Conservation (phyloP, 1,284 basidiomycete species). For the Marasmius sp. region DNA sequence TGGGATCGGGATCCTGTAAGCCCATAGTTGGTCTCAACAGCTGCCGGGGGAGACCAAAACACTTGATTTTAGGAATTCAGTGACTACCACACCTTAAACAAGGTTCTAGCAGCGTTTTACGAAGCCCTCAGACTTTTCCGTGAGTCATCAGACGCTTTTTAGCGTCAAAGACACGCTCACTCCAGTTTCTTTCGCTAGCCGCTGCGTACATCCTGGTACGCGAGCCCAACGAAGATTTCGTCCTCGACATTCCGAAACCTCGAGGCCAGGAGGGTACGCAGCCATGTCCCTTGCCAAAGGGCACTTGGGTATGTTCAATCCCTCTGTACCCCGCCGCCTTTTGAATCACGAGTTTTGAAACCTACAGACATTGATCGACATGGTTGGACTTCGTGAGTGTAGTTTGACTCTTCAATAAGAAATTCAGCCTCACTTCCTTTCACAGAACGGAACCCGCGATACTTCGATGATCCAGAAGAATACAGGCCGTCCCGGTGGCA, state of each 20-base stretch:
- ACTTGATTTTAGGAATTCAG: conserved; percentile 11
- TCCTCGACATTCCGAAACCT: conserved; percentile 14
- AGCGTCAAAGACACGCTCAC: neutral
- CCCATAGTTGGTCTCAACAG: neutral
- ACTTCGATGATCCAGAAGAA: conserved; percentile 26
- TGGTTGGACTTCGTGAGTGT: conserved; percentile 19
- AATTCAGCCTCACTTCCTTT: neutral
- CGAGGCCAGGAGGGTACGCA: conserved; percentile 11
- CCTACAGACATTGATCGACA: conserved; percentile 11
- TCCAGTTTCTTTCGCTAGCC: conserved; percentile 9
- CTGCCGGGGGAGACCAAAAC: neutral
- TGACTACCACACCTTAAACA: conserved; percentile 12
- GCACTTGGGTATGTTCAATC: neutral
- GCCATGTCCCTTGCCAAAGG: conserved; percentile 2
- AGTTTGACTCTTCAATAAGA: neutral
- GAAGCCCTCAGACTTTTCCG: conserved; percentile 21
- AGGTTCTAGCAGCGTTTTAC: conserved; percentile 17
- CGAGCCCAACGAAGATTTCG: conserved; percentile 14
- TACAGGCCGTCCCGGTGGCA: conserved; percentile 32
- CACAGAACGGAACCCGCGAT: conserved; percentile 24
- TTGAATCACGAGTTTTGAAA: too few relatives aligned
- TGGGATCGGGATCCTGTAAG: conserved; percentile 12
- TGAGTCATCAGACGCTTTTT: neutral
- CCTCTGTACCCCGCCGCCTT: too few relatives aligned
- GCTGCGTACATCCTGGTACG: conserved; percentile 15